These are phyloP conservation scores for Acanthamoeba rhysodes DNA, from an alignment of 208 protist species.

Conservation along the genomic window DNA sequence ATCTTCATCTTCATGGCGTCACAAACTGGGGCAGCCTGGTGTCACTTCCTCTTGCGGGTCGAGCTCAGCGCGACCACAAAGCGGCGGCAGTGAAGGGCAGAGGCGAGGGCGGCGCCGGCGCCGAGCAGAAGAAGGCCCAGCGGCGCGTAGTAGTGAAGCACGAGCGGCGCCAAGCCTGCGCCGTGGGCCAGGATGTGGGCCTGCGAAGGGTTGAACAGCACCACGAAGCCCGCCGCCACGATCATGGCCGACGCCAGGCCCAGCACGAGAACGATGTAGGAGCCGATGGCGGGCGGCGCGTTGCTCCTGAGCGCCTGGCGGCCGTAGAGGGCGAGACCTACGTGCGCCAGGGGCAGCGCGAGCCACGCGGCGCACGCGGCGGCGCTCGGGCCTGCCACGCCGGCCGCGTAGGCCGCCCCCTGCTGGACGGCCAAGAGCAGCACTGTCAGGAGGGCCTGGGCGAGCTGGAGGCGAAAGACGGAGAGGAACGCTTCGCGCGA, in stretches of 20 bases:
- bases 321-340: not conserved
- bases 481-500: not conserved
- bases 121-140: not conserved
- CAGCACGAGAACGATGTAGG: not conserved
- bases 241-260: not conserved
- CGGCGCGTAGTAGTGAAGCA: not conserved
- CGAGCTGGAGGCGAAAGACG: slow-evolving; percentile 23
- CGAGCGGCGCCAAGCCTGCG: not conserved
- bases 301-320: slow-evolving; percentile 3
- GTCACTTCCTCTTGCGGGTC: not conserved
- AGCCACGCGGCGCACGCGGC: not conserved
- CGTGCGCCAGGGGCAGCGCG: not conserved
- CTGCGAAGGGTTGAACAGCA: not conserved
- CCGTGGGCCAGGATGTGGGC: not conserved
- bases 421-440: not conserved
- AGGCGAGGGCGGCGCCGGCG: not conserved
- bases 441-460: not conserved
- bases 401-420: not conserved
- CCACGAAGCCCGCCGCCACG: not conserved
- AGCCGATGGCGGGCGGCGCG: not conserved
- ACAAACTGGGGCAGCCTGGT: too few species aligned
- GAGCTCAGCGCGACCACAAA: not conserved
- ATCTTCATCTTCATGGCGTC: not conserved
- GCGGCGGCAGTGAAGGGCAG: not conserved
- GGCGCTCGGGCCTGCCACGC: not conserved